Conservation (phyloP, 2,329 filamentous ascomycete species). For the Tolypocladium paradoxum region DNA sequence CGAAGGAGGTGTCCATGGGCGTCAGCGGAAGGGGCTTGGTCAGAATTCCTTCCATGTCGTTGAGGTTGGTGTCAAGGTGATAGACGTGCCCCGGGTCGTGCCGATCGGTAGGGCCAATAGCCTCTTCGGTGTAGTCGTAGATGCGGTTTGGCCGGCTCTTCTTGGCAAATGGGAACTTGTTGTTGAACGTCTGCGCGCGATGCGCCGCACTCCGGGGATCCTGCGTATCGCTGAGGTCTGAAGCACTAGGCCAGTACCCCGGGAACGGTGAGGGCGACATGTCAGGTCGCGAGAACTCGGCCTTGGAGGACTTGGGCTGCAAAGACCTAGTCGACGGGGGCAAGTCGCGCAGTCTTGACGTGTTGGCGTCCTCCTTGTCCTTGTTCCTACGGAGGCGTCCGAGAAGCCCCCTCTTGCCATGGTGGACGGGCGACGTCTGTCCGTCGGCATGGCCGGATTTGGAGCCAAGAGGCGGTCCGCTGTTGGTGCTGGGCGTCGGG, state of each 20-base stretch:
- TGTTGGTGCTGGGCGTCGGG: constrained; percentile 67
- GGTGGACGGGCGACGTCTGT: constrained; percentile 47
- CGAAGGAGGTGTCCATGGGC: constrained; percentile 51
- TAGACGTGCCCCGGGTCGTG: constrained; percentile 53
- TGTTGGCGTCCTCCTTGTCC: constrained; percentile 39
- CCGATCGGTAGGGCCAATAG: constrained; percentile 49
- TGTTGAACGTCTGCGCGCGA: constrained; percentile 46
- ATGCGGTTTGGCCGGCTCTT: constrained; percentile 35
- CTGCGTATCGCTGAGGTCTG: constrained; percentile 17
- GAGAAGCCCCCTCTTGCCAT: constrained; percentile 40
- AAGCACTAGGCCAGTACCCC: constrained; percentile 15
- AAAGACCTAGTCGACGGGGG: constrained; percentile 44
- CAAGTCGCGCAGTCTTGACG: constrained; percentile 33
- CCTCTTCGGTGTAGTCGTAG: constrained; percentile 45
- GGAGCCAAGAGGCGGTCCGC: constrained; percentile 37
- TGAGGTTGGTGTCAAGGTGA: constrained; percentile 76
- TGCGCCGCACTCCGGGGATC: constrained; percentile 15
- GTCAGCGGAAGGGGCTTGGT: constrained; percentile 59
- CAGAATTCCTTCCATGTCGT: constrained; percentile 86
- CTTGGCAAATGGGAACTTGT: constrained; percentile 53
- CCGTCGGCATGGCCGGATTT: constrained; percentile 38
- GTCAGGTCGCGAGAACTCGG: constrained; percentile 31
- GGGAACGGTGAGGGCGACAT: constrained; percentile 26
- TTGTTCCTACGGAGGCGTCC: constrained; percentile 40
- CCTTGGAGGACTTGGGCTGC: constrained; percentile 35